Conservation (phyloP, 495 filamentous ascomycete genomes). For the Stereocaulon alpinum region DNA sequence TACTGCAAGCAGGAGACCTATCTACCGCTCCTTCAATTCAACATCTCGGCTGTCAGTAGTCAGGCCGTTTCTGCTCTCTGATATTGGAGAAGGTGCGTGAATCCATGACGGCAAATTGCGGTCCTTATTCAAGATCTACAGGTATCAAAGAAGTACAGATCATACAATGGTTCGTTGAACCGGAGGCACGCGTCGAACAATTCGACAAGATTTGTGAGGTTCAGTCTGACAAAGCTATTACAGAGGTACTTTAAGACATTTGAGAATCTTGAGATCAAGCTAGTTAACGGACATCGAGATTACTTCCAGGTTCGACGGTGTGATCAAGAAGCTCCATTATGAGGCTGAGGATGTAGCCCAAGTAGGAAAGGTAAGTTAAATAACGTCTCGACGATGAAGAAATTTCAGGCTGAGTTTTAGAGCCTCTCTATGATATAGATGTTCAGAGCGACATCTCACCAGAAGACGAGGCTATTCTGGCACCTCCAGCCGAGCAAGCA, state of each 20-base stretch:
- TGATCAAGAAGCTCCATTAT: constrained; percentile 94
- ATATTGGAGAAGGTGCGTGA: constrained; percentile 84
- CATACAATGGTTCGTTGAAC: constrained; percentile 99
- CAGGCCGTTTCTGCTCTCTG: constrained; percentile 83
- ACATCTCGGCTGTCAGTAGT: constrained; percentile 48
- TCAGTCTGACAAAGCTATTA: constrained; percentile 96
- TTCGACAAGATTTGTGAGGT: constrained; percentile 98
- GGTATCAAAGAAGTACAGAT: constrained; percentile 97
- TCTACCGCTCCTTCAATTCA: constrained; percentile 44
- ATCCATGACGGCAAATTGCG: not conserved
- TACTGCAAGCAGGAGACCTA: not conserved
- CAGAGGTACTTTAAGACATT: constrained; percentile 47
- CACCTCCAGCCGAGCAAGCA: constrained; percentile 25
- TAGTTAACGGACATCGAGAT: constrained; percentile 43
- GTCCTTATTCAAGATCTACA: constrained; percentile 26
- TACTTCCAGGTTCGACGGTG: constrained; percentile 84
- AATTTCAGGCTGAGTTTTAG: constrained; percentile 22
- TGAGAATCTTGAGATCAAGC: not conserved
- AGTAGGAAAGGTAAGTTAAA: constrained; percentile 59
- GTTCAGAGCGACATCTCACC: constrained; percentile 49
- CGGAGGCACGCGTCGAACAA: constrained; percentile 90
- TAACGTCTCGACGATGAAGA: not conserved
- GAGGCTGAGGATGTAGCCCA: constrained; percentile 92
- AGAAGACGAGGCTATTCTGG: constrained; percentile 40
- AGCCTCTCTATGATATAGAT: constrained; percentile 46